A percentile compares a stretch with the other conserved stretches of the same genome.
phyloP scores from a whole-genome alignment of 495 filamentous ascomycete species.

The Rusavskia elegans region DNA sequence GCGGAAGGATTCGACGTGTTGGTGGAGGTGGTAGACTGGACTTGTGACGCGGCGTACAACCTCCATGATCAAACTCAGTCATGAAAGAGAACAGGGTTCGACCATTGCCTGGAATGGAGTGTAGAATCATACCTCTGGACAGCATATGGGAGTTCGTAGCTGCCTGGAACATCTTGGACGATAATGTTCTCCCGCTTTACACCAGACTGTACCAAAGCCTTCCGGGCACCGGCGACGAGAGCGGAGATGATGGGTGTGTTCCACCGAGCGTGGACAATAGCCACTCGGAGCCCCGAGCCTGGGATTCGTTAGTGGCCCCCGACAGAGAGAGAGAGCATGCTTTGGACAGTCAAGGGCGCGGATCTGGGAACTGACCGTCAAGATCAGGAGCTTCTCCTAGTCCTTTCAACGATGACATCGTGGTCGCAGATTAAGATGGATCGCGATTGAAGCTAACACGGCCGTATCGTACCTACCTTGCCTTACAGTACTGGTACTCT shows the following conservation, averaged over 20 bases:
- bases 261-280: constrained; percentile 92
- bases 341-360: neutral
- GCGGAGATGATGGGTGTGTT: constrained; percentile 65
- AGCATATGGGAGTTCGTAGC: constrained; percentile 83
- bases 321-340: neutral
- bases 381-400: constrained; percentile 35
- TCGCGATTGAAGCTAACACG: neutral
- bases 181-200: constrained; percentile 80
- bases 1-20: constrained; percentile 41
- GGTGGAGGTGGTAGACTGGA: constrained; percentile 49
- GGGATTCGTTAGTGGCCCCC: constrained; percentile 10
- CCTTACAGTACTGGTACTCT: too few species aligned
- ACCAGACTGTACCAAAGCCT: constrained; percentile 47
- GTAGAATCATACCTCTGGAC: constrained; percentile 51
- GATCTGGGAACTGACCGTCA: constrained; percentile 25
- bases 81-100: neutral
- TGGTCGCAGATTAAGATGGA: neutral
- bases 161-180: constrained; percentile 76
- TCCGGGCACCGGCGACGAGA: constrained; percentile 57
- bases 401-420: constrained; percentile 35
- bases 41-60: constrained; percentile 72
- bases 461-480: too few species aligned
- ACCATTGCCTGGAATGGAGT: neutral
- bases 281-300: constrained; percentile 77
- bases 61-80: constrained; percentile 23